These are phyloP conservation scores for Xylaria venustula DNA, from an alignment of 495 filamentous ascomycete genomes.

Conservation along the genomic window DNA sequence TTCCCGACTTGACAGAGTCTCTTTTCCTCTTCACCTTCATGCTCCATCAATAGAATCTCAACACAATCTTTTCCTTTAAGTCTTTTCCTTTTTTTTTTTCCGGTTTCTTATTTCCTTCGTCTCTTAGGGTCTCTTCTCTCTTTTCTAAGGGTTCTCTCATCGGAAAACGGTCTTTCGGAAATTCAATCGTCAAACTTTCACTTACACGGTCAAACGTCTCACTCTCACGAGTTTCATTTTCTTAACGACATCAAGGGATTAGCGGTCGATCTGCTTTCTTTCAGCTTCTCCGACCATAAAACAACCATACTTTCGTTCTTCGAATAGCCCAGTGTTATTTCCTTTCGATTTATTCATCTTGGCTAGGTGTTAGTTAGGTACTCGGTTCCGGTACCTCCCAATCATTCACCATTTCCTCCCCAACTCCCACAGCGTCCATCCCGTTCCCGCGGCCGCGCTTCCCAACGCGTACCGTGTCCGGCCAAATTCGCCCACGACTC, in stretches of 20 bases:
- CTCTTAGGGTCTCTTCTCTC: constrained; percentile 14
- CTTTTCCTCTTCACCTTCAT: constrained; percentile 8
- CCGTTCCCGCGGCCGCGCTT: constrained; percentile 27
- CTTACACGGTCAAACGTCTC: constrained; percentile 19
- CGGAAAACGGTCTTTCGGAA: constrained; percentile 11
- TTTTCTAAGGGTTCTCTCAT: constrained; percentile 7
- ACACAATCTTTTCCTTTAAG: constrained; percentile 25
- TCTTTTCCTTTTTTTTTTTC: constrained; percentile 25
- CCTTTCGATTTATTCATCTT: constrained; percentile 1
- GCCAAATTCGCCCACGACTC: constrained; percentile 24
- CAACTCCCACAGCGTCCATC: constrained; percentile 22
- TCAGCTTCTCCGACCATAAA: neutral
- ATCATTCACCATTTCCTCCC: constrained; percentile 32
- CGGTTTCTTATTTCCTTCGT: constrained; percentile 22
- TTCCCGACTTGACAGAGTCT: neutral
- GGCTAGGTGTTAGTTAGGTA: constrained; percentile 14
- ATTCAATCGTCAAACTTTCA: constrained; percentile 14
- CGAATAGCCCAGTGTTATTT: too few relatives aligned
- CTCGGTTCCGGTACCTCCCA: constrained; percentile 17
- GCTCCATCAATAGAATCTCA: constrained; percentile 17
- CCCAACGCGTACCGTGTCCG: constrained; percentile 27
- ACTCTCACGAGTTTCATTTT: constrained; percentile 19
- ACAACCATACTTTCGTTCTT: neutral
- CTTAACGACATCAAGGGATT: constrained; percentile 20
- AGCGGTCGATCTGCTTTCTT: constrained; percentile 9